These are phyloP conservation scores for Fusarium floridanum DNA, from an alignment of 2,329 filamentous ascomycete genomes.

Conservation along the genomic window DNA sequence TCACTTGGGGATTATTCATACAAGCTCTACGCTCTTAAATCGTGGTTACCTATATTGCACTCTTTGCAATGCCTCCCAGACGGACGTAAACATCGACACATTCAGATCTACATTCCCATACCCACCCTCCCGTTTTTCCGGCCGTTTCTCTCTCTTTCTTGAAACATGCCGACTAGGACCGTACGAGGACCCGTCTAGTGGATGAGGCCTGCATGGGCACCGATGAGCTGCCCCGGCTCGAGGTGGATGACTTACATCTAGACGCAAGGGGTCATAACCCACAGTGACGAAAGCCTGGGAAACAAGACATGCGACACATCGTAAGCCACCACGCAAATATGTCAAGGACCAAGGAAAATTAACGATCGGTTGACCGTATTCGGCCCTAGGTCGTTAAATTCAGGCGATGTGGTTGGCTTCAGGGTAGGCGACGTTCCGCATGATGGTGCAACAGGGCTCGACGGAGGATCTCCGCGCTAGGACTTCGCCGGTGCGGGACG, in stretches of 20 bases:
- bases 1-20: too few species aligned
- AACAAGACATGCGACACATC: neutral
- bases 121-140: neutral
- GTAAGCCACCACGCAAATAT: neutral
- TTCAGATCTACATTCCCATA: neutral
- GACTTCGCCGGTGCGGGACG: slow-evolving; percentile 7
- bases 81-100: neutral
- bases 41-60: neutral
- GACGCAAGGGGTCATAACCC: neutral
- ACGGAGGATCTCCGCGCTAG: neutral
- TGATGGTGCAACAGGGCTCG: neutral
- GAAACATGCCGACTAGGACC: neutral
- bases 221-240: neutral
- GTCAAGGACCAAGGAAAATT: neutral
- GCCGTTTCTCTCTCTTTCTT: neutral
- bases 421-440: slow-evolving; percentile 5
- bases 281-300: slow-evolving; percentile 10
- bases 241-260: slow-evolving; percentile 16
- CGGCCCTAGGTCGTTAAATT: neutral
- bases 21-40: neutral
- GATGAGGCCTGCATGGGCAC: neutral
- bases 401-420: neutral
- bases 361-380: neutral
- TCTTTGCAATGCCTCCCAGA: neutral
- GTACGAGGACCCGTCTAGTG: neutral